Evolutionary conservation across 2,329 filamentous ascomycete species (phyloP).

Genomic region (Aspergillus alliaceus): DNA sequence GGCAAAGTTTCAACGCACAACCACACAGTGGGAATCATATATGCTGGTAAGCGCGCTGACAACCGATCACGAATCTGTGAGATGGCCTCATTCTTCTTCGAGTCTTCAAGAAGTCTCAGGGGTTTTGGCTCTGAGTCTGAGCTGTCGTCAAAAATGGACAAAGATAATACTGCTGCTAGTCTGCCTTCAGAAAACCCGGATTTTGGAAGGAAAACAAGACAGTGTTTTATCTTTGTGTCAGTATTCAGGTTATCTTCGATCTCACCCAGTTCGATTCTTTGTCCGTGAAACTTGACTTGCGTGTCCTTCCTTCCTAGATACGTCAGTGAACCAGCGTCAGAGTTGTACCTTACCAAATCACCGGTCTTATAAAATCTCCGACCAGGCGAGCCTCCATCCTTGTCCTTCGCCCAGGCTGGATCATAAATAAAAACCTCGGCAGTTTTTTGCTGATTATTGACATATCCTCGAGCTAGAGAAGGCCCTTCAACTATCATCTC

Average conservation of each 20-base stretch:
- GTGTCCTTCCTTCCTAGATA: constrained; percentile 63
- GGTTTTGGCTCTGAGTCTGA: constrained; percentile 18
- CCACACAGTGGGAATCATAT: constrained; percentile 50
- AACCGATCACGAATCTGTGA: constrained; percentile 30
- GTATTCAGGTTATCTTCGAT: constrained; percentile 44
- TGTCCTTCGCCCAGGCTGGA: constrained; percentile 53
- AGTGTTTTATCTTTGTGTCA: constrained; percentile 34
- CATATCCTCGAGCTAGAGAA: constrained; percentile 63
- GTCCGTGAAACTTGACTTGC: constrained; percentile 68
- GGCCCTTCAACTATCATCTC: constrained; percentile 47
- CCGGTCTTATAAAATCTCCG: constrained; percentile 44
- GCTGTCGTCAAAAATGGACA: constrained; percentile 20
- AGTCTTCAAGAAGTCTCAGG: constrained; percentile 25
- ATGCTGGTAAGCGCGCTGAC: constrained; percentile 40
- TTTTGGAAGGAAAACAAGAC: constrained; percentile 37
- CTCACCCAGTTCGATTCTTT: constrained; percentile 61
- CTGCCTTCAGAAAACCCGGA: constrained; percentile 33
- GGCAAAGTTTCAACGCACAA: constrained; percentile 48
- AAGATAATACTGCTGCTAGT: constrained; percentile 34
- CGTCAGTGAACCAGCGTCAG: constrained; percentile 34
- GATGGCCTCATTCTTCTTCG: constrained; percentile 22
- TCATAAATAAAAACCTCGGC: constrained; percentile 58
- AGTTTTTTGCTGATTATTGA: constrained; percentile 60
- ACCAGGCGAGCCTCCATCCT: constrained; percentile 20
- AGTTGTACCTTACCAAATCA: constrained; percentile 41